Evolutionary conservation across 495 filamentous ascomycete species (phyloP).

Genomic region (Pyronema omphalodes): DNA sequence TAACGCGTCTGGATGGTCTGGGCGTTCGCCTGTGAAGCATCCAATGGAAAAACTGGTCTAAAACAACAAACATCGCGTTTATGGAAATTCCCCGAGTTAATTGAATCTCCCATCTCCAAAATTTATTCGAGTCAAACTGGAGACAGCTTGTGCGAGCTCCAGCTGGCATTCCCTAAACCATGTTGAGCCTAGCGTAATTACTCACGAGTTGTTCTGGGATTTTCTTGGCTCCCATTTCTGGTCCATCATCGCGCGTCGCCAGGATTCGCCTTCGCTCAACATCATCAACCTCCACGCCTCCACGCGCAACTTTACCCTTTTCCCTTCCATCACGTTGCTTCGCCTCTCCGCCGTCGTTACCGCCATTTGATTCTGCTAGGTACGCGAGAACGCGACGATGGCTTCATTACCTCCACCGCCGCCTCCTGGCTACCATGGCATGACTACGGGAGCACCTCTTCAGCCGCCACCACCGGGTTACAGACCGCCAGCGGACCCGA

Average conservation of each 20-base stretch:
- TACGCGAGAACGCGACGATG: slow-evolving; percentile 32
- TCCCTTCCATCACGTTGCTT: neutral
- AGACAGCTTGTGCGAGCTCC: no score
- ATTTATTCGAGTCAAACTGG: no score
- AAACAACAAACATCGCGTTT: no score
- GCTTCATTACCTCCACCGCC: slow-evolving; percentile 51
- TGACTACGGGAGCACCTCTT: slow-evolving; percentile 43
- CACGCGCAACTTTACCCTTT: no score
- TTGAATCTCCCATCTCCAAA: no score
- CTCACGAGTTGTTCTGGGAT: no score
- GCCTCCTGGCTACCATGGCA: slow-evolving; percentile 37
- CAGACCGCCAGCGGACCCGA: slow-evolving; percentile 64
- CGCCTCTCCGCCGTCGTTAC: neutral
- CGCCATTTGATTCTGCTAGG: neutral
- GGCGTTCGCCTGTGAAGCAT: no score
- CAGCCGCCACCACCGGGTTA: slow-evolving; percentile 84
- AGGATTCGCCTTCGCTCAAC: neutral
- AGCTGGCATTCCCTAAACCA: no score
- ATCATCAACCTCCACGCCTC: neutral
- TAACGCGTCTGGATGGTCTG: no score
- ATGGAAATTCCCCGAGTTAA: no score
- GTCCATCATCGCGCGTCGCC: neutral
- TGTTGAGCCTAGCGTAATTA: no score
- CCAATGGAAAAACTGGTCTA: no score
- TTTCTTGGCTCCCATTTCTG: neutral